phyloP scores from a whole-genome alignment of 148 eudicot species.

The Chenopodium berlandieri region DNA sequence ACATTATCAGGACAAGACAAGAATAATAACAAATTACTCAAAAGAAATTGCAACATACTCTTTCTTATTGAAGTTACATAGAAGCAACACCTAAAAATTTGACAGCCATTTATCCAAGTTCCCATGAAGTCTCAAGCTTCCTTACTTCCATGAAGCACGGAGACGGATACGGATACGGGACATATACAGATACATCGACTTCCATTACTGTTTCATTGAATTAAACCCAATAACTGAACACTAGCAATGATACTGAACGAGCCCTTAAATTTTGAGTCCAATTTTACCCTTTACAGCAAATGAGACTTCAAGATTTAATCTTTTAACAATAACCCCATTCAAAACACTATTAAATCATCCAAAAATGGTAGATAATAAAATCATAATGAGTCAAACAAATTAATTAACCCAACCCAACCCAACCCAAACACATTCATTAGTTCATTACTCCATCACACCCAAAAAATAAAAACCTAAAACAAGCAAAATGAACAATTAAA shows the following conservation, averaged over 20 bases:
- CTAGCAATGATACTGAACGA: too few species aligned
- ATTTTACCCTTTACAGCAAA: neutral
- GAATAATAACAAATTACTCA: constrained; percentile 26
- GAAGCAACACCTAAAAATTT: neutral
- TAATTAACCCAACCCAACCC: constrained; percentile 7
- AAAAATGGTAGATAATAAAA: neutral
- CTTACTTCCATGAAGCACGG: too few species aligned
- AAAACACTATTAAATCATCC: neutral
- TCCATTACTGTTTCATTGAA: constrained; percentile 24
- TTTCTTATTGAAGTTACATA: neutral
- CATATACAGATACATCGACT: too few species aligned
- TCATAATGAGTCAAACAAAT: neutral
- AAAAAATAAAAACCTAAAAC: neutral
- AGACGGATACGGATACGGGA: too few species aligned
- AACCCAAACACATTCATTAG: neutral
- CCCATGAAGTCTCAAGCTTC: neutral
- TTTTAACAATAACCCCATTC: neutral
- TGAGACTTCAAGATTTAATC: neutral
- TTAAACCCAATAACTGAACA: neutral
- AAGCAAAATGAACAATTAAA: too few species aligned
- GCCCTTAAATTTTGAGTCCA: neutral
- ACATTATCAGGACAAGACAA: constrained; percentile 32
- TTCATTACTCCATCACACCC: neutral
- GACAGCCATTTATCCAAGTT: neutral
- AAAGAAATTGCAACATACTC: constrained; percentile 14